A percentile compares a stretch with the other conserved stretches of the same genome.
Evolutionary conservation across 1,139 yeast species (phyloP).

Genomic region (Zygoascus sp.): DNA sequence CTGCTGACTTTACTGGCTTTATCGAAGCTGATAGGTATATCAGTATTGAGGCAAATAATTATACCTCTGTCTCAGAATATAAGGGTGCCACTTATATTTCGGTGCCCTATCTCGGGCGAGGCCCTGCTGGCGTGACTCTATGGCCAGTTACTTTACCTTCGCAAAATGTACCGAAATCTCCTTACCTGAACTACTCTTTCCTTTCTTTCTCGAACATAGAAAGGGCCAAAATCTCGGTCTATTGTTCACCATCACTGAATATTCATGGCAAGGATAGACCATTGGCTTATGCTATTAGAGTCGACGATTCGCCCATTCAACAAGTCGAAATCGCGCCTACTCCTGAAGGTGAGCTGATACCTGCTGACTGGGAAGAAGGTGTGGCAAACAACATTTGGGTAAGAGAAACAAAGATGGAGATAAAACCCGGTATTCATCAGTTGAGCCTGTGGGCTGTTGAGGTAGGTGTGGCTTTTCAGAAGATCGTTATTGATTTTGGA

Average conservation of each 20-base stretch:
- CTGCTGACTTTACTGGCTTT: slow-evolving; percentile 19
- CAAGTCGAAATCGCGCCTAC: slow-evolving; percentile 16
- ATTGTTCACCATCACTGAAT: slow-evolving; percentile 21
- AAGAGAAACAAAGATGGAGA: slow-evolving; percentile 14
- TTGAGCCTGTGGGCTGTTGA: slow-evolving; percentile 22
- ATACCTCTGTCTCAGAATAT: slow-evolving; percentile 8
- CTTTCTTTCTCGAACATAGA: slow-evolving; percentile 11
- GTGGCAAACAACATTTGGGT: slow-evolving; percentile 21
- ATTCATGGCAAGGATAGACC: slow-evolving; percentile 16
- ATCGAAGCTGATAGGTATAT: slow-evolving; percentile 21
- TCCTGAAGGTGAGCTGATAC: slow-evolving; percentile 13
- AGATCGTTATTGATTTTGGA: slow-evolving; percentile 22
- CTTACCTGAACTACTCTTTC: slow-evolving; percentile 18
- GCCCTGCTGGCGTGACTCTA: slow-evolving; percentile 21
- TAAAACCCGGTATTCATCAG: slow-evolving; percentile 18
- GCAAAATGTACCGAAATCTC: slow-evolving; percentile 16
- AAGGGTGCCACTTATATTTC: slow-evolving; percentile 16
- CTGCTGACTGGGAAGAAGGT: slow-evolving; percentile 22
- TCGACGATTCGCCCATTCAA: slow-evolving; percentile 19
- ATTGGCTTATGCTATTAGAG: slow-evolving; percentile 19
- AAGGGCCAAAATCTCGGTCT: slow-evolving; percentile 18
- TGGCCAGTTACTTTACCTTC: slow-evolving; percentile 16
- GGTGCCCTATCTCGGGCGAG: slow-evolving; percentile 18
- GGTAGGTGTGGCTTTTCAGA: slow-evolving; percentile 23
- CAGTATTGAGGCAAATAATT: slow-evolving; percentile 19